phyloP scores from a whole-genome alignment of 2,329 filamentous ascomycete species.

The Lachnellula arida region DNA sequence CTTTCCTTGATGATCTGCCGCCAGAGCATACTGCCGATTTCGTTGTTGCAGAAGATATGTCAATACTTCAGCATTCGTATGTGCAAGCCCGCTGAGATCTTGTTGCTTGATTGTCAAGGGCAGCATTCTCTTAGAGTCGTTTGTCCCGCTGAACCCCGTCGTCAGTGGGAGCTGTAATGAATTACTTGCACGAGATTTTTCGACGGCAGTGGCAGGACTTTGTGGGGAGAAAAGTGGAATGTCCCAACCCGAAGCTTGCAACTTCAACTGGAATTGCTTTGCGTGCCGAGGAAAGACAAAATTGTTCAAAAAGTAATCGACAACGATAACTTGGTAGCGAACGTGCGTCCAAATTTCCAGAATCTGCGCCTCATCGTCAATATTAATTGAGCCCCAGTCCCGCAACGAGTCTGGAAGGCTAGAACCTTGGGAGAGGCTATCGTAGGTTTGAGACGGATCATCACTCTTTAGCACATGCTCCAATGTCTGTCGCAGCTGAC shows the following conservation, averaged over 20 bases:
- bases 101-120: conserved; percentile 58
- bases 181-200: not conserved
- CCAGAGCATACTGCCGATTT: conserved; percentile 45
- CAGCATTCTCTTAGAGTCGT: conserved; percentile 56
- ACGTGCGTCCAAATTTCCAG: conserved; percentile 46
- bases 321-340: conserved; percentile 43
- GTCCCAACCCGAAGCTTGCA: conserved; percentile 66
- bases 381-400: conserved; percentile 54
- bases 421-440: conserved; percentile 41
- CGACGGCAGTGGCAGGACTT: not conserved
- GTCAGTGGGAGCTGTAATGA: conserved; percentile 36
- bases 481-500: conserved; percentile 46
- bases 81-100: conserved; percentile 50
- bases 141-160: conserved; percentile 69
- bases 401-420: conserved; percentile 42
- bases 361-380: conserved; percentile 50
- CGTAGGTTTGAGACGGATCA: conserved; percentile 52
- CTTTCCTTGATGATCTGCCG: conserved; percentile 38
- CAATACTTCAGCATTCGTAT: conserved; percentile 62
- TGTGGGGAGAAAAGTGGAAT: conserved; percentile 43
- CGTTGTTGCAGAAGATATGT: conserved; percentile 50
- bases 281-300: conserved; percentile 63
- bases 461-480: conserved; percentile 49
- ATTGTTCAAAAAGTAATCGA: conserved; percentile 58
- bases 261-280: conserved; percentile 58